Evolutionary conservation across 305 asterid species (phyloP).

Genomic region (Ilex paraguariensis): DNA sequence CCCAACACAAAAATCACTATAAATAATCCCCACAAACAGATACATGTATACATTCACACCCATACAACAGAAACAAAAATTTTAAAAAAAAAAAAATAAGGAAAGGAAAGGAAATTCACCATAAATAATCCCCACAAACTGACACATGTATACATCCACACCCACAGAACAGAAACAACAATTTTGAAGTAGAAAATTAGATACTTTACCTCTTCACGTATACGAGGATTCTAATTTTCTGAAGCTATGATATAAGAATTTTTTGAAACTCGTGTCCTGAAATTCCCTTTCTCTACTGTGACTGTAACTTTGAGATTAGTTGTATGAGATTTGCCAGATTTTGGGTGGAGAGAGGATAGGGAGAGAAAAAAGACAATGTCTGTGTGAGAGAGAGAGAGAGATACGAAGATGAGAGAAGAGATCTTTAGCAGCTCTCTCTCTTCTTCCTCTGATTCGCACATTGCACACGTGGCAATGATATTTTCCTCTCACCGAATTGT

Average conservation of each 20-base stretch:
- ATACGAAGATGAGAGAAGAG: slow-evolving; percentile 17
- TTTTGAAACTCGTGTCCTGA: not conserved
- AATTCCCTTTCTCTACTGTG: not conserved
- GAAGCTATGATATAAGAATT: not conserved
- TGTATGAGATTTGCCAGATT: slow-evolving; percentile 16
- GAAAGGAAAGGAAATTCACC: not conserved
- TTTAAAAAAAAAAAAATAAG: not conserved
- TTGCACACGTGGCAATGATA: slow-evolving; percentile 2
- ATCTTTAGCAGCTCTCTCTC: slow-evolving; percentile 69
- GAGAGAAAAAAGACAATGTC: slow-evolving; percentile 6
- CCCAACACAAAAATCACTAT: slow-evolving; percentile 5
- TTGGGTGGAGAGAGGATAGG: slow-evolving; percentile 43
- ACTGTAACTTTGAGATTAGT: not conserved
- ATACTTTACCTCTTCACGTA: not conserved
- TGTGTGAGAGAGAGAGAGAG: slow-evolving; percentile 10
- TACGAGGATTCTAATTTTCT: not conserved
- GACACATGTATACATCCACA: not conserved
- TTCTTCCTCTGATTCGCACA: not conserved
- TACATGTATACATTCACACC: not conserved
- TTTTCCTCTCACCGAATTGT: not conserved
- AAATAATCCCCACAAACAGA: not conserved
- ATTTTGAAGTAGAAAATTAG: not conserved
- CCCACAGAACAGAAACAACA: not conserved
- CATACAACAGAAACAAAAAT: not conserved
- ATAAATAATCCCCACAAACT: not conserved